phyloP scores from a whole-genome alignment of 139 green algal species.

The Chloropicon primus region DNA sequence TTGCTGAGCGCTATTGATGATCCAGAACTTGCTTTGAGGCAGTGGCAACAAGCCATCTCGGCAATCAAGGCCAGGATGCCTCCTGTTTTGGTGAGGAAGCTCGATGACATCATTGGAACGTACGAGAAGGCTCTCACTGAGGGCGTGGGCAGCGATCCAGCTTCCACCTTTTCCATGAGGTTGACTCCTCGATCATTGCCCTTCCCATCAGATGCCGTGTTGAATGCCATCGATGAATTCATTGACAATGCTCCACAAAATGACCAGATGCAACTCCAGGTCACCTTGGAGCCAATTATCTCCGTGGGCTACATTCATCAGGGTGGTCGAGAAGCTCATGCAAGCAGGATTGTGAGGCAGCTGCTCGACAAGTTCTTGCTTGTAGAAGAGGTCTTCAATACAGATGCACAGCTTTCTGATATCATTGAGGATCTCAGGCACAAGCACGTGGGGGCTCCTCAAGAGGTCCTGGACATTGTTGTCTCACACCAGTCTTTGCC shows the following conservation, averaged over 20 bases:
- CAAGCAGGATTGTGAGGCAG: conserved; percentile 25
- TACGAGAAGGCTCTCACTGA: conserved; percentile 20
- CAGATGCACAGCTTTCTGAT: not conserved
- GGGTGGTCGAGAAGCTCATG: conserved; percentile 42
- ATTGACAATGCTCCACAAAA: not conserved
- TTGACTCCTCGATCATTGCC: not conserved
- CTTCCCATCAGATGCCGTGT: not conserved
- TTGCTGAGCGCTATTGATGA: conserved; percentile 62
- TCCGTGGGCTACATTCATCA: conserved; percentile 42
- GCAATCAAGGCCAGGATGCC: conserved; percentile 61
- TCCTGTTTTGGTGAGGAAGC: conserved; percentile 9
- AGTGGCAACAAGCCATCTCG: conserved; percentile 62
- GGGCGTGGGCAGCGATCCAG: not conserved
- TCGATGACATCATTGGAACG: conserved; percentile 29
- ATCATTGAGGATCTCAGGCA: not conserved
- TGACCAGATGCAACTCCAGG: conserved; percentile 4
- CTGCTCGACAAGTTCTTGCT: conserved; percentile 65
- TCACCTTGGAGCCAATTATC: conserved; percentile 46
- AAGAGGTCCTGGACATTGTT: conserved; percentile 70
- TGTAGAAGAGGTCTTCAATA: conserved; percentile 56
- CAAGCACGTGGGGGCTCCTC: conserved; percentile 13
- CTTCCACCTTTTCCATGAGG: not conserved
- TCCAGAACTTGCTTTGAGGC: conserved; percentile 55
- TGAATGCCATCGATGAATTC: not conserved
- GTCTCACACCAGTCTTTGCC: conserved; percentile 60